Evolutionary conservation across 208 protist species (phyloP).

Genomic region (Trypanosoma brucei): DNA sequence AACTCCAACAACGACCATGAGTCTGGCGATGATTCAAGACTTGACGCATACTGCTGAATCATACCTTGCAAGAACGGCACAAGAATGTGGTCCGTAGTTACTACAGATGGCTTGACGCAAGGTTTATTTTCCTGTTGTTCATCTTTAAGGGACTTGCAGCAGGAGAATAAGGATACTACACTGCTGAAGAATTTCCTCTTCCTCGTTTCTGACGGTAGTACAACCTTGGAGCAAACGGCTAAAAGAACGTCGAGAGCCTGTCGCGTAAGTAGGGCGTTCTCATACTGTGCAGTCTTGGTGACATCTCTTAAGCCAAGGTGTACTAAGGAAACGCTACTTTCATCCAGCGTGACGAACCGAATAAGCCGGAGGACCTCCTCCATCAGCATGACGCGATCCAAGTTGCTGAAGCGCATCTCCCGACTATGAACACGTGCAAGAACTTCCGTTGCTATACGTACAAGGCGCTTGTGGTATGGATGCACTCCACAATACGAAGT

Average conservation of each 20-base stretch:
- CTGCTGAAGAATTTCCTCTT: slow-evolving; percentile 21
- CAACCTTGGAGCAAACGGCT: slow-evolving; percentile 69
- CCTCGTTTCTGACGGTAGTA: slow-evolving; percentile 62
- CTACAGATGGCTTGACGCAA: slow-evolving; percentile 50
- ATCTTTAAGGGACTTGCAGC: slow-evolving; percentile 33
- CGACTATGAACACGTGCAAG: slow-evolving; percentile 50
- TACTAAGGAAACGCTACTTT: slow-evolving; percentile 52
- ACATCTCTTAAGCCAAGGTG: slow-evolving; percentile 61
- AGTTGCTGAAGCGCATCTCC: slow-evolving; percentile 50
- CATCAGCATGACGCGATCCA: slow-evolving; percentile 44
- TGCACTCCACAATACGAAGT: slow-evolving; percentile 51
- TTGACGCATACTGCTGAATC: slow-evolving; percentile 51
- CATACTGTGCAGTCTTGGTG: slow-evolving; percentile 53
- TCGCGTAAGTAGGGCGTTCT: slow-evolving; percentile 53
- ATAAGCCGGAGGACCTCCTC: slow-evolving; percentile 80
- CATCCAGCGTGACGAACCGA: slow-evolving; percentile 75
- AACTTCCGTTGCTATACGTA: slow-evolving; percentile 37
- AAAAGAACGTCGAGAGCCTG: slow-evolving; percentile 70
- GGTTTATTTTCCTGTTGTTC: not conserved
- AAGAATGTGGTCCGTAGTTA: slow-evolving; percentile 68
- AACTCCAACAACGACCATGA: slow-evolving; percentile 73
- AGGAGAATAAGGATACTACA: slow-evolving; percentile 35
- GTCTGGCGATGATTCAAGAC: slow-evolving; percentile 48
- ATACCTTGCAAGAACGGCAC: slow-evolving; percentile 59
- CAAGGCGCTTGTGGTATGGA: slow-evolving; percentile 41